Evolutionary conservation across 805 yeast species (phyloP), one percentile per base, ranked within the genome.

Genomic region (Wickerhamomyces ciferrii): DNA sequence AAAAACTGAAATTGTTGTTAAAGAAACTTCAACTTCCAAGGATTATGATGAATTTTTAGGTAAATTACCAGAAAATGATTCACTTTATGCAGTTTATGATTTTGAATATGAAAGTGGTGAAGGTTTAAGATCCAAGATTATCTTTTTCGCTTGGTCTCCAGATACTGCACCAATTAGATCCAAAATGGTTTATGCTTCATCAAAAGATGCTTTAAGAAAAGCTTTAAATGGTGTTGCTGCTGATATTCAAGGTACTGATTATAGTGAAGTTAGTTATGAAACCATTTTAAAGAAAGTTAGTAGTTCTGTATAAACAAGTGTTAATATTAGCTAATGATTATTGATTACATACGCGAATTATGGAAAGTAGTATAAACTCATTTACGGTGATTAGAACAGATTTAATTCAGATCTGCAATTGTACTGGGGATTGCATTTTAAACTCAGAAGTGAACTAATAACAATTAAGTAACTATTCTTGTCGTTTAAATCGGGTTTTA

Each of bases 181-280:
- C 60, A 94, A 94, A 86, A 94, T 94, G 99, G 87, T 92, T 53
- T 92, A 91, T 75, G 98, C 99, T 42, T 82, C 97, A n/a, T 91
- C 98, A 50, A 90, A 90, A 74, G 98, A 91, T 62, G 96, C 97
- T 43, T 80, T 94, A 65, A 92, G 98, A 79, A 89, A 96, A 74
- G 92, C 99, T 47, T 78, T 94, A 65, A 92, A 87, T 68, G 99
- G 99, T 70, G 83, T 94, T 57, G 75, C 97, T 48, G 70, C 96
- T 58, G 99, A 94, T 65, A 78, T 94, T 63, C 99, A 94, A 76
- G 99, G 98, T 66, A 94, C 99, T 49, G 99, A 94, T 71, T 91
- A 83, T 72, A 84, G 95, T 52, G 99, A 94, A 78, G 97, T 94
- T 57, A 87, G 96, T 54, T 88, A 85, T 70, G 99, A 92, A 67